Base-by-base conservation (phyloP, 345 rosid genomes). In the Zanthoxylum bungeanum region DNA sequence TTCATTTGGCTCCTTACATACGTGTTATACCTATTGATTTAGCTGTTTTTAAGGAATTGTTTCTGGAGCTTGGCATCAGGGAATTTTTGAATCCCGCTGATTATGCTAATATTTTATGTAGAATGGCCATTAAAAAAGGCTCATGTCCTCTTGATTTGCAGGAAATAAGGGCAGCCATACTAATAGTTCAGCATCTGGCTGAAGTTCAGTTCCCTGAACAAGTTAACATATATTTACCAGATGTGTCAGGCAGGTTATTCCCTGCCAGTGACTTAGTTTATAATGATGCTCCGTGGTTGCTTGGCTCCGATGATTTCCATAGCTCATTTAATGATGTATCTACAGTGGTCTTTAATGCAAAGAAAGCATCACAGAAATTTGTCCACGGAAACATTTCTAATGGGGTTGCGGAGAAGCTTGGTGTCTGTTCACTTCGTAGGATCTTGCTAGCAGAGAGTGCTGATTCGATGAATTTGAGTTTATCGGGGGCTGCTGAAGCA, bases 231-330 rank as follows among this genome's bases (percentile, higher is more conserved):
- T 93, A 88, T 77, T 79, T 93, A 75, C 98, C 98, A 53, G 98
- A 93, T 73, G 87, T 82, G 64, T 88, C 96, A 60, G 87, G 94
- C 39, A 87, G 91, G 77, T 79, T 93, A 31, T 83, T 87, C 63
- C 94, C 84, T 78, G 85, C 98, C 66, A 78, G 82, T 76, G 91
- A 89, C 70, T 82, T 93, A 78, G 98, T 93, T 64, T 93, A 88
- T 73, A 93, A 91, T 73, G 98, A 93, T 76, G 98, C 98, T 65
- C 98, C 98, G 70, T 93, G 98, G 98, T 78, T 93, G 74, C 87
- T 88, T 80, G 91, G 92, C 76, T 81, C 93, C 2, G 91, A 91
- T 72, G 82, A 84, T 74, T n/a, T 70, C 58, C 78, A 79, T 49
- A 73, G 74, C 81, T 85, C 91, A 66, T 77, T 88, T 78, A 68